Evolutionary conservation across 768 basidiomycete genomes (phyloP).

Genomic region (Cyclocybe aegerita): DNA sequence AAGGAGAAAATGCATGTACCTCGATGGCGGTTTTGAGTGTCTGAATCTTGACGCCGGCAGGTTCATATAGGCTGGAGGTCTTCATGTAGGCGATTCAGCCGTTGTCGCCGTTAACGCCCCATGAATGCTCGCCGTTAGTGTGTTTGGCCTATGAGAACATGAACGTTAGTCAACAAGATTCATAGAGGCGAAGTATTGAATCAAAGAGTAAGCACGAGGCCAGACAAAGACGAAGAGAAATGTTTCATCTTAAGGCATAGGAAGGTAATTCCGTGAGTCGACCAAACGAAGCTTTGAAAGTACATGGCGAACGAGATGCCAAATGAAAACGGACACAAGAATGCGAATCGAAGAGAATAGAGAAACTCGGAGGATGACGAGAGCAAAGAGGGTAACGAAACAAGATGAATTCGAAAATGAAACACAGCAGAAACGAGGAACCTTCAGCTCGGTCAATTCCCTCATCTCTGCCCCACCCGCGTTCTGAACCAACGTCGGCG

Average conservation of each 20-base stretch:
- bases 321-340: neutral
- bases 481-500: conserved; percentile 92
- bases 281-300: too few relatives aligned
- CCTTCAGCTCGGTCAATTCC: conserved; percentile 89
- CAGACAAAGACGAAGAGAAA: too few relatives aligned
- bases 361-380: neutral
- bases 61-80: conserved; percentile 89
- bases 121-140: conserved; percentile 85
- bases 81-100: conserved; percentile 98
- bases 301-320: neutral
- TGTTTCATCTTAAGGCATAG: too few relatives aligned
- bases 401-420: too few relatives aligned
- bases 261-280: too few relatives aligned
- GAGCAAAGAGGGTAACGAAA: too few relatives aligned
- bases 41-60: conserved; percentile 94
- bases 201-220: neutral
- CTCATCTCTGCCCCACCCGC: conserved; percentile 93
- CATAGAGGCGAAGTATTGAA: neutral
- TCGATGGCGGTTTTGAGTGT: conserved; percentile 97
- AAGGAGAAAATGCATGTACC: conserved; percentile 33
- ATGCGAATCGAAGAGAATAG: neutral
- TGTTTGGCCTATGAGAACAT: conserved; percentile 76
- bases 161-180: too few relatives aligned
- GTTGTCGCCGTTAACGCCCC: conserved; percentile 95
- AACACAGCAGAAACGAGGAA: conserved; percentile 42